A percentile compares a stretch with the other conserved stretches of the same genome.
These are phyloP conservation scores for Inga oerstediana DNA, from an alignment of 306 rosid genomes.

Conservation along the genomic window DNA sequence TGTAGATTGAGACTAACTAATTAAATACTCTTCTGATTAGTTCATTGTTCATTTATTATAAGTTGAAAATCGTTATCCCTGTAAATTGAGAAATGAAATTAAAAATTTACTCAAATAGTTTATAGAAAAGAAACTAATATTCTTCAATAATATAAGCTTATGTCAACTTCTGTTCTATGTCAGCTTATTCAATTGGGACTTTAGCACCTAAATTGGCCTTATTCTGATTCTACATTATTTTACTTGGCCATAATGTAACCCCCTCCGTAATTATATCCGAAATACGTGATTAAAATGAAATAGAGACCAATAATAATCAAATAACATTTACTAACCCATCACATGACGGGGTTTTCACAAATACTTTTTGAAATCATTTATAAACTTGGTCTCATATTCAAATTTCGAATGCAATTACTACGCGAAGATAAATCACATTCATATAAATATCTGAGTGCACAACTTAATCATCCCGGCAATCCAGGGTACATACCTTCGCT, in stretches of 20 bases:
- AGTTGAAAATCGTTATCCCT: neutral
- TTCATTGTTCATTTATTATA: slow-evolving; percentile 9
- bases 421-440: too few relatives aligned
- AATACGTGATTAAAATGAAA: too few relatives aligned
- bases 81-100: neutral
- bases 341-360: too few relatives aligned
- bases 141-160: neutral
- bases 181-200: slow-evolving; percentile 5
- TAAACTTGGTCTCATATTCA: too few relatives aligned
- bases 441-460: too few relatives aligned
- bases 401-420: too few relatives aligned
- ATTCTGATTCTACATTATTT: neutral
- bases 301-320: too few relatives aligned
- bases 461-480: too few relatives aligned
- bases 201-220: slow-evolving; percentile 14
- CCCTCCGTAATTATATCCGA: too few relatives aligned
- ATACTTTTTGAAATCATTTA: too few relatives aligned
- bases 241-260: neutral
- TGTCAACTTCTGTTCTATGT: neutral
- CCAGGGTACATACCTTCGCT: too few relatives aligned
- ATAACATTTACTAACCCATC: too few relatives aligned
- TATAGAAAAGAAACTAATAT: neutral
- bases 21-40: neutral
- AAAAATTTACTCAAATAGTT: neutral
- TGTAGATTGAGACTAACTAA: slow-evolving; percentile 22